Percentiles rank a stretch among this genome's conserved stretches.
phyloP scores from a whole-genome alignment of 352 stramenopile species.

The Phytopythium boreale region DNA sequence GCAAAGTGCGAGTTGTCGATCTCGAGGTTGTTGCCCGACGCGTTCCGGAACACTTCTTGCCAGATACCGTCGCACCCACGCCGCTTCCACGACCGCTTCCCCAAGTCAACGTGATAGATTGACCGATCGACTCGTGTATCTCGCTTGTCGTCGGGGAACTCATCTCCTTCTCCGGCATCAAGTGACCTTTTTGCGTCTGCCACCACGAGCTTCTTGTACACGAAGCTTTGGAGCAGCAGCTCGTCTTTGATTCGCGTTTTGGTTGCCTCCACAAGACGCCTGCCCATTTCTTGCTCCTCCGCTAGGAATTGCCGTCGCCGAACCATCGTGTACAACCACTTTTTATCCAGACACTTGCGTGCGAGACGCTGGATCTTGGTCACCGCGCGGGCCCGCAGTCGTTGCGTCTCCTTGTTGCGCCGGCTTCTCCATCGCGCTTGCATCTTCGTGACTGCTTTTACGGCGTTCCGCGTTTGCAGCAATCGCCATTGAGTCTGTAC shows the following conservation, averaged over 20 bases:
- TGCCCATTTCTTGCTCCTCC: constrained; percentile 52
- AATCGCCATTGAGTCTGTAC: constrained; percentile 43
- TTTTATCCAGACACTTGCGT: constrained; percentile 34
- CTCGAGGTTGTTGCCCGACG: constrained; percentile 37
- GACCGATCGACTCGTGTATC: constrained; percentile 29
- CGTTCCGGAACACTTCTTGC: constrained; percentile 60
- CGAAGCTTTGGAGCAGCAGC: constrained; percentile 64
- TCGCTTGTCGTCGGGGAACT: constrained; percentile 9
- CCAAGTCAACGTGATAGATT: constrained; percentile 34
- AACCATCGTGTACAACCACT: constrained; percentile 35
- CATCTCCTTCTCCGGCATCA: not conserved
- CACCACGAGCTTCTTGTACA: constrained; percentile 26
- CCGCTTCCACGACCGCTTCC: constrained; percentile 39
- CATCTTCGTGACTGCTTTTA: constrained; percentile 48
- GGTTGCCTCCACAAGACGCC: constrained; percentile 42
- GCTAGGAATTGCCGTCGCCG: constrained; percentile 43
- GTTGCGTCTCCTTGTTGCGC: constrained; percentile 25
- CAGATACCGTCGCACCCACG: constrained; percentile 63
- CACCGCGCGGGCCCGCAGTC: constrained; percentile 17
- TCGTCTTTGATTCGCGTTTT: constrained; percentile 47
- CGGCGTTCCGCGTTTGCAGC: constrained; percentile 32
- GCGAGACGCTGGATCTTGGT: constrained; percentile 36
- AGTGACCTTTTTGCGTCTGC: constrained; percentile 9
- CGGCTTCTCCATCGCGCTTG: constrained; percentile 41
- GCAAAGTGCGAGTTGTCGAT: constrained; percentile 70